Evolutionary conservation across 2,329 filamentous ascomycete species (phyloP).

Genomic region (Hymenotorrendiella dingleyae): DNA sequence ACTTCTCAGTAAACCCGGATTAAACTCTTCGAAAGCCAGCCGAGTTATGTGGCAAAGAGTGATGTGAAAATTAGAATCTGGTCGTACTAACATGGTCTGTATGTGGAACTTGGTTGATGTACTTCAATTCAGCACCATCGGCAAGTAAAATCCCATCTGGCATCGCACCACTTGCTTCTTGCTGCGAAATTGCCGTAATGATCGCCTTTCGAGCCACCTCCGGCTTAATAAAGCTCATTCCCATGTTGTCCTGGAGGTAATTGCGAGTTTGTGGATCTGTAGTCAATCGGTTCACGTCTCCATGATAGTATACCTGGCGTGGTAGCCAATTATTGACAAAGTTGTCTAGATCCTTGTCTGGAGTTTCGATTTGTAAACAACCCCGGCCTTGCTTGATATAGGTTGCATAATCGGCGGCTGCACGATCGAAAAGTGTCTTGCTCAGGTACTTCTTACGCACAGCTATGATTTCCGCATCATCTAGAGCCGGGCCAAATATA

Average conservation of each 20-base stretch:
- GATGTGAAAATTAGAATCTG: no score
- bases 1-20: no score
- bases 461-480: slow-evolving; percentile 42
- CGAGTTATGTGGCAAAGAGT: no score
- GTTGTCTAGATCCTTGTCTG: slow-evolving; percentile 49
- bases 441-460: slow-evolving; percentile 45
- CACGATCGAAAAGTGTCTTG: slow-evolving; percentile 41
- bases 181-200: slow-evolving; percentile 44
- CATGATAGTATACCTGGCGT: slow-evolving; percentile 53
- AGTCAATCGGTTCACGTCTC: slow-evolving; percentile 51
- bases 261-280: slow-evolving; percentile 55
- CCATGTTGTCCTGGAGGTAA: slow-evolving; percentile 56
- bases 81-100: no score
- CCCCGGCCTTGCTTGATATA: slow-evolving; percentile 47
- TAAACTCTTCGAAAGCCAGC: no score
- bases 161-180: slow-evolving; percentile 50
- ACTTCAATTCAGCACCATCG: slow-evolving; percentile 51
- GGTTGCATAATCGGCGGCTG: slow-evolving; percentile 40
- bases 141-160: slow-evolving; percentile 50
- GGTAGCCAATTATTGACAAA: slow-evolving; percentile 55
- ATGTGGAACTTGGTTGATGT: slow-evolving; percentile 56
- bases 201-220: slow-evolving; percentile 43
- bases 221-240: slow-evolving; percentile 51
- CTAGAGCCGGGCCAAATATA: slow-evolving; percentile 48
- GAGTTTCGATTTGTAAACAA: slow-evolving; percentile 46